phyloP scores from a whole-genome alignment of 768 basidiomycete genomes.

The Cystobasidium ongulense region DNA sequence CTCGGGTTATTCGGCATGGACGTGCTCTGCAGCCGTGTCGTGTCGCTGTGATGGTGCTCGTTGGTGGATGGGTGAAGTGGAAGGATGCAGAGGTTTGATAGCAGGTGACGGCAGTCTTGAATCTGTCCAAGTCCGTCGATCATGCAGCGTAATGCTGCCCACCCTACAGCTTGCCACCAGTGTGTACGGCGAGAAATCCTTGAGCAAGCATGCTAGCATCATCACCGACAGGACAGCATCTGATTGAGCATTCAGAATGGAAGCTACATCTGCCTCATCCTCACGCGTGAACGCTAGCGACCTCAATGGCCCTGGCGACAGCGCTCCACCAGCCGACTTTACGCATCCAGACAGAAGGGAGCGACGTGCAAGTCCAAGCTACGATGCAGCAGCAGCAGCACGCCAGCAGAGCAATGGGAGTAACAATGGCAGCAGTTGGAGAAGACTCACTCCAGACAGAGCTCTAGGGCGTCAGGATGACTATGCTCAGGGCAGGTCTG shows the following conservation, averaged over 20 bases:
- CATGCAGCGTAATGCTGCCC: background rate
- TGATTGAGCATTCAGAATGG: background rate
- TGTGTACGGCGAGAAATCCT: too few species aligned
- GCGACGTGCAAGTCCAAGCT: slow-evolving; percentile 20
- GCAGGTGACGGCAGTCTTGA: background rate
- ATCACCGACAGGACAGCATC: background rate
- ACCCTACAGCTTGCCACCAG: background rate
- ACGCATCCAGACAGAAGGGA: background rate
- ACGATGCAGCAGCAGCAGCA: background rate
- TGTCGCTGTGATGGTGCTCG: background rate
- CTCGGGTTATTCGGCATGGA: too few species aligned
- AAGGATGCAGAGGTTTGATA: too few species aligned
- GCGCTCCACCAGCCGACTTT: background rate
- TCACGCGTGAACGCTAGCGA: slow-evolving; percentile 7
- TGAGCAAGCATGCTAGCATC: background rate
- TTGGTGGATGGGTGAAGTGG: background rate
- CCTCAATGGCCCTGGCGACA: slow-evolving; percentile 1
- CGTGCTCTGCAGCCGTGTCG: too few species aligned
- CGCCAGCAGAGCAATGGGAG: background rate
- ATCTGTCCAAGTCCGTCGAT: background rate
- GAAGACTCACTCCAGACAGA: slow-evolving; percentile 22
- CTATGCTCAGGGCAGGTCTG: background rate
- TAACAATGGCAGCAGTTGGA: background rate
- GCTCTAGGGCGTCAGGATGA: background rate
- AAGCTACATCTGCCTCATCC: background rate